Evolutionary conservation across 176 grass and related monocot genomes (phyloP), one percentile per base, ranked within the genome.

Genomic region (Coix lacrymajobi): DNA sequence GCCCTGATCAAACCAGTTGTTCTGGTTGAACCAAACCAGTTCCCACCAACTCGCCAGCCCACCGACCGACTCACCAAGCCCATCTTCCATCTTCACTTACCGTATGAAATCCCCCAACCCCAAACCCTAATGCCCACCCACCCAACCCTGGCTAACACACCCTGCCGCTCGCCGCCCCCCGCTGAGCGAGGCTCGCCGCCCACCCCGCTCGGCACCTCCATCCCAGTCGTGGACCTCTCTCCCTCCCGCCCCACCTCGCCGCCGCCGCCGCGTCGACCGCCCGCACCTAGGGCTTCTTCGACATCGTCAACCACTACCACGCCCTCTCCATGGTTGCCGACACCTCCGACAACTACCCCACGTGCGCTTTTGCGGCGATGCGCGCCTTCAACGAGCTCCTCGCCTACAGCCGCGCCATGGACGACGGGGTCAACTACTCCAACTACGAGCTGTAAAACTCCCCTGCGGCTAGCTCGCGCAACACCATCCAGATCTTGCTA

Each of bases 391-490:
- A 94, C 78, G 95, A 97, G 84, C 77, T 90, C 16, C 90, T 84
- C 0, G 52, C 88, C 28, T 94, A 97, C 83, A 66, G 92, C 80
- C 94, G 94, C 38, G 37, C 61, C 73, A 0, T 72, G 12, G 79
- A 16, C 32, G 77, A 69, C 72, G 90, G 92, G 29, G 80, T 94
- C 33, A 56, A n/a, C 85, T 97, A 97, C 85, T 94, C 94, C 69
- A 97, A 97, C 82, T 79, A 92, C 0, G 94, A 97, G 62, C 83
- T 92, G 39, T 97, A 71, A 83, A 60, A 43, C 3, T 92, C 94
- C 51, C 37, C 77, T 13, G 94, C 94, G 32, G 90, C 88, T 7
- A 97, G 92, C 92, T 97, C 92, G 92, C 92, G 94, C n/a, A 92
- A 97, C 88, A 97, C 94, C 26, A 85, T 94, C 63, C 92, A 92